These are phyloP conservation scores for Colletotrichum chlorophyti DNA, from an alignment of 2,329 filamentous ascomycete species.

Conservation along the genomic window DNA sequence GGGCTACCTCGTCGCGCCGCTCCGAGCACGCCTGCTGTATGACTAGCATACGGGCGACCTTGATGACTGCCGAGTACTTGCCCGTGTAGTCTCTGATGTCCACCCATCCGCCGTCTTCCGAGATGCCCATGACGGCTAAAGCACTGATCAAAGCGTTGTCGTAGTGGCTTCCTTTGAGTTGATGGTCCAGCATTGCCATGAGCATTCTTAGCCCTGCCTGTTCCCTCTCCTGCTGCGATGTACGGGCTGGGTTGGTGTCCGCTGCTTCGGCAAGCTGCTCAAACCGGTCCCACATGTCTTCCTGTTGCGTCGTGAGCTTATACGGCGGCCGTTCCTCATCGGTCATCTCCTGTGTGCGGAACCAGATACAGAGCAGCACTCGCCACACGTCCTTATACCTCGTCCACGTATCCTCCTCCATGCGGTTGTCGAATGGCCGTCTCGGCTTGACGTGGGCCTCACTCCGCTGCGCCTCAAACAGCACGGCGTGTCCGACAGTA, in stretches of 20 bases:
- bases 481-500: not conserved
- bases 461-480: constrained; percentile 20
- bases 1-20: not conserved
- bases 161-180: not conserved
- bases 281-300: not conserved
- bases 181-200: not conserved
- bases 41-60: constrained; percentile 22
- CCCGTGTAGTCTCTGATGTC: constrained; percentile 17
- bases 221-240: not conserved
- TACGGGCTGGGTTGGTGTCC: not conserved
- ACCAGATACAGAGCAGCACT: constrained; percentile 8
- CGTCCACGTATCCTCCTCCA: constrained; percentile 22
- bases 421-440: constrained; percentile 12
- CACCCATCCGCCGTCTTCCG: constrained; percentile 12
- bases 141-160: not conserved
- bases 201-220: not conserved
- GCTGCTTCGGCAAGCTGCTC: not conserved
- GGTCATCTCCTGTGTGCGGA: not conserved
- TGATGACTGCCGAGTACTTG: constrained; percentile 29
- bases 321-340: not conserved
- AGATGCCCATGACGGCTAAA: not conserved
- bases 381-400: constrained; percentile 15
- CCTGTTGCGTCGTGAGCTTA: not conserved
- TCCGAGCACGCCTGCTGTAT: constrained; percentile 1
- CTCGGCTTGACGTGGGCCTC: constrained; percentile 3